phyloP scores from a whole-genome alignment of 1,284 basidiomycete genomes.

The Melampsora larici-populina region DNA sequence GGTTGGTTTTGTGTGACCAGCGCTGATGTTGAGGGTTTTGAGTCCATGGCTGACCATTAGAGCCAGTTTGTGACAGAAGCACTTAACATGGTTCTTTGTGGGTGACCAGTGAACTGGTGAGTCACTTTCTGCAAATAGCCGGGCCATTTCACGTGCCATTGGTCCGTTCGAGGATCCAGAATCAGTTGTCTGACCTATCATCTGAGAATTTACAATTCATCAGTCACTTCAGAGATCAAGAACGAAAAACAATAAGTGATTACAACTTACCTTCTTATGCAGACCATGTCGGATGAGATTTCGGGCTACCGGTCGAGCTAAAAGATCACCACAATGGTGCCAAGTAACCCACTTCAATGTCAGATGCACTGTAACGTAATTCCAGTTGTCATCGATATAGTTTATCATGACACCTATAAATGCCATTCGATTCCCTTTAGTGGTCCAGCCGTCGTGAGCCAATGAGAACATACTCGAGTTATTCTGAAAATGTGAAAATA shows the following conservation, averaged over 20 bases:
- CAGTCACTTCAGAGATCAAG: not conserved
- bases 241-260: too few relatives aligned
- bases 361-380: not conserved
- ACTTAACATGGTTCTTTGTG: not conserved
- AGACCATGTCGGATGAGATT: constrained; percentile 1
- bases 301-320: not conserved
- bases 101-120: not conserved
- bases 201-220: not conserved
- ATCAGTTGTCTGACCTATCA: constrained; percentile 13
- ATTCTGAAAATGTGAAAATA: too few relatives aligned
- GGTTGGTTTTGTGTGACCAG: too few relatives aligned
- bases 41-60: constrained; percentile 1
- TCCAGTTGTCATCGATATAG: constrained; percentile 6
- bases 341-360: not conserved
- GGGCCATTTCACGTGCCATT: constrained; percentile 5
- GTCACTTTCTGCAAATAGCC: not conserved
- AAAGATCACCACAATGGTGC: not conserved
- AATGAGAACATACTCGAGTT: too few relatives aligned
- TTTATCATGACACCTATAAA: constrained; percentile 4
- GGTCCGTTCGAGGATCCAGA: constrained; percentile 6
- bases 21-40: too few relatives aligned
- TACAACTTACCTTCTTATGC: not conserved
- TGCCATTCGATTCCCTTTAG: not conserved
- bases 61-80: constrained; percentile 4
- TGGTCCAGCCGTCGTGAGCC: too few relatives aligned